Percentiles rank a stretch among this genome's conserved stretches.
Conservation (phyloP, 306 rosid species). For the Inga laurina region DNA sequence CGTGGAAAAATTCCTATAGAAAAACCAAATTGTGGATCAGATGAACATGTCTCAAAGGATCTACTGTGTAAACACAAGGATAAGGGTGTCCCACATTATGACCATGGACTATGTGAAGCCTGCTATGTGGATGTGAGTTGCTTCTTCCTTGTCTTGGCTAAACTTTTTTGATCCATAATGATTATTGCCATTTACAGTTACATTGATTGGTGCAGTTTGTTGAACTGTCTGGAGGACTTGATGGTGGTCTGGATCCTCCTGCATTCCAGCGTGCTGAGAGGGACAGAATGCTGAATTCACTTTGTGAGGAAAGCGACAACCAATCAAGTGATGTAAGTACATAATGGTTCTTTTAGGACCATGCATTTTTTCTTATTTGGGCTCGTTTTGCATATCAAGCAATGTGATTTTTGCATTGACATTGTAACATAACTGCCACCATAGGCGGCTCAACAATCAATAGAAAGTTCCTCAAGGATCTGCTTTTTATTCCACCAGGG, state of each 20-base stretch:
- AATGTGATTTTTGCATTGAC: background rate
- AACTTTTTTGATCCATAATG: constrained; percentile 19
- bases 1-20: constrained; percentile 30
- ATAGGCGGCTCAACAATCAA: constrained; percentile 12
- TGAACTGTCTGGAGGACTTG: constrained; percentile 79
- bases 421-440: background rate
- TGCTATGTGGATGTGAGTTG: constrained; percentile 74
- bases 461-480: background rate
- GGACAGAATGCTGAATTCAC: constrained; percentile 49
- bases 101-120: constrained; percentile 73
- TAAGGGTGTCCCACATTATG: constrained; percentile 49
- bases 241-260: constrained; percentile 91
- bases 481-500: background rate
- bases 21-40: constrained; percentile 34
- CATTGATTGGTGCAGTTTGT: constrained; percentile 51
- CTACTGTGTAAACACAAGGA: constrained; percentile 64
- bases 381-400: background rate
- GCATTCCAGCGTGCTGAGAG: constrained; percentile 85
- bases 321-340: constrained; percentile 47
- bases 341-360: constrained; percentile 11
- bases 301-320: constrained; percentile 38
- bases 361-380: constrained; percentile 7
- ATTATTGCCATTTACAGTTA: constrained; percentile 10
- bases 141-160: constrained; percentile 14
- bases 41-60: constrained; percentile 34